Percentiles rank a stretch among this genome's conserved stretches.
Evolutionary conservation across 208 protist species (phyloP).

Genomic region (Tritrichomonas musculus): DNA sequence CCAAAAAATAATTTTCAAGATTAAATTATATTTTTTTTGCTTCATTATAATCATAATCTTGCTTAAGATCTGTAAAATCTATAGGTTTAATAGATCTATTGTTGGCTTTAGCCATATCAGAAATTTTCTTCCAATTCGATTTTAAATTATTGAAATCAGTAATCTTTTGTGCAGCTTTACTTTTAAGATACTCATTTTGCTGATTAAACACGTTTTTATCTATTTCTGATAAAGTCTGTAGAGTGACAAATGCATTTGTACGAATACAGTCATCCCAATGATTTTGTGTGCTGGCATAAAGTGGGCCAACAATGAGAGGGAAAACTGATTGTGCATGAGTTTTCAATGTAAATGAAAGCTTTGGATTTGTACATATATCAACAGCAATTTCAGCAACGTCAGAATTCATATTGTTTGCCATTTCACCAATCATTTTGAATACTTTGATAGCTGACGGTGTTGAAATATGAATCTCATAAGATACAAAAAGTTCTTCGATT

Average conservation of each 20-base stretch:
- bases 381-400: not conserved
- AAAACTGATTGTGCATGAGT: not conserved
- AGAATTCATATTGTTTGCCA: not conserved
- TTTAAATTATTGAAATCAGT: not conserved
- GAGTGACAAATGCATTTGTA: not conserved
- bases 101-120: not conserved
- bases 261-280: conserved; percentile 28
- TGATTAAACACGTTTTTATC: not conserved
- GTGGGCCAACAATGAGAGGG: not conserved
- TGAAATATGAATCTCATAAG: not conserved
- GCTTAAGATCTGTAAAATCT: too few relatives aligned
- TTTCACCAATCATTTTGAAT: not conserved
- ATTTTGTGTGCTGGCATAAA: not conserved
- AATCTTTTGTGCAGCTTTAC: not conserved
- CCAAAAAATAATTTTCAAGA: too few relatives aligned
- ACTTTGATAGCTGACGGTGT: not conserved
- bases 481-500: not conserved
- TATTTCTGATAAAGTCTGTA: not conserved
- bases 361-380: not conserved
- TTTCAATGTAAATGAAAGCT: not conserved
- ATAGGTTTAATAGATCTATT: not conserved
- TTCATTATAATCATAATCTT: too few relatives aligned
- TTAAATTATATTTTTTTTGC: too few relatives aligned
- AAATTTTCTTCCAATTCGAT: not conserved
- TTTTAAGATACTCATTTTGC: not conserved